Evolutionary conservation across 2,329 filamentous ascomycete genomes (phyloP).

Genomic region (Hymenoscyphus fructigenus): DNA sequence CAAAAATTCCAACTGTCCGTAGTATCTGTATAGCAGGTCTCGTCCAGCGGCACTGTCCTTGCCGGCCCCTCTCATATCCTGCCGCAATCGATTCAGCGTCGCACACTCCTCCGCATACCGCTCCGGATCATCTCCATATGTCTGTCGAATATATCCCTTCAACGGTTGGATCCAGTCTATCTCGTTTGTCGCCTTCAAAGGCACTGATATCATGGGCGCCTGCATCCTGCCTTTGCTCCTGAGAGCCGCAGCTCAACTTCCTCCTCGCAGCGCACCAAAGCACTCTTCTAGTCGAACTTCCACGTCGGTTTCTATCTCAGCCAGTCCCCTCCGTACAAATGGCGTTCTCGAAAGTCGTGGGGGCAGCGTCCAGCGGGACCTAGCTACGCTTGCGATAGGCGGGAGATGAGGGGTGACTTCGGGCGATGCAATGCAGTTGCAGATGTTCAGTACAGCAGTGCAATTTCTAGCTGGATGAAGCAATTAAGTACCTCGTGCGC

Average conservation of each 20-base stretch:
- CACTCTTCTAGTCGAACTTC: slow-evolving; percentile 6
- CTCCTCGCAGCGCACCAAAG: slow-evolving; percentile 12
- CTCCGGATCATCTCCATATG: slow-evolving; percentile 95
- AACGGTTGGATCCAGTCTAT: slow-evolving; percentile 95
- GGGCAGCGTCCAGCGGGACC: slow-evolving; percentile 8
- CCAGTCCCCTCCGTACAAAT: slow-evolving; percentile 4
- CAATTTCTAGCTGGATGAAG: slow-evolving; percentile 5
- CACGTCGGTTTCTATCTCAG: not conserved
- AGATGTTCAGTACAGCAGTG: slow-evolving; percentile 3
- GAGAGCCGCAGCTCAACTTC: slow-evolving; percentile 38
- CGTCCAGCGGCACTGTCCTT: slow-evolving; percentile 93
- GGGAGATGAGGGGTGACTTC: not conserved
- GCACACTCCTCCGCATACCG: slow-evolving; percentile 93
- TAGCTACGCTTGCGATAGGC: slow-evolving; percentile 8
- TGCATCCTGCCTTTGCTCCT: slow-evolving; percentile 55
- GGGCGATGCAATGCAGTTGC: slow-evolving; percentile 1
- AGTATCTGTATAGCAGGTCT: slow-evolving; percentile 94
- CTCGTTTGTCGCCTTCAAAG: slow-evolving; percentile 91
- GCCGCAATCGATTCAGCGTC: slow-evolving; percentile 88
- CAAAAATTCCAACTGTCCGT: slow-evolving; percentile 91
- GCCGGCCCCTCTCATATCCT: slow-evolving; percentile 97
- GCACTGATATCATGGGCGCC: slow-evolving; percentile 92
- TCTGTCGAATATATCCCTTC: slow-evolving; percentile 89
- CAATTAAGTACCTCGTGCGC: slow-evolving; percentile 20
- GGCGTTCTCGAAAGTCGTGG: slow-evolving; percentile 8